Evolutionary conservation across 345 rosid genomes (phyloP), one percentile per base, ranked within the genome.

Genomic region (Populus ilicifolia): DNA sequence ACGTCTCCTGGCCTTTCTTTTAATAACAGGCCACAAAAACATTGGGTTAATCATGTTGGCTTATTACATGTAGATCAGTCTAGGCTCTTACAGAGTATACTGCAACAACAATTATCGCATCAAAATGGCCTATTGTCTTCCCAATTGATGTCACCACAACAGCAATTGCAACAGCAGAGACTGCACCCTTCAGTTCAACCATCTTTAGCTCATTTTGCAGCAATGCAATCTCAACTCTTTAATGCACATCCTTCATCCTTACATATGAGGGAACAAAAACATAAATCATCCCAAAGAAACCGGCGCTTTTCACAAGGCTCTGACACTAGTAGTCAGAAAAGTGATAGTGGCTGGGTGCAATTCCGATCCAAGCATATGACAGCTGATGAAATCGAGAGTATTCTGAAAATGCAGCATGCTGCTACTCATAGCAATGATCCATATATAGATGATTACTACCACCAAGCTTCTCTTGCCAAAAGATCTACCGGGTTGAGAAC

Each of bases 361-460:
- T 88, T 91, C 75, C 84, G 94, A 69, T 96, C 99, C 72, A 96
- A 94, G 91, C 83, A 96, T 83, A 96, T 96, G 99, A 89, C 95
- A 52, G 79, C 92, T 65, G 98, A 96, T 77, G 99, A 96, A 84
- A 93, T 96, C 1, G 99, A 96, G 87, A 93, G 94, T 80, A 91
- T 96, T 73, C 89, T 96, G 77, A 96, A 91, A 83, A 93, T 96
- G 97, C 99, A 96, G 90, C 98, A 91, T 82, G 89, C 94, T 13
- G 86, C 93, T 33, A 87, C 92, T 0, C 97, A 96, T 85, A 84
- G 90, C 78, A 93, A 78, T 72, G 98, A 93, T 75, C 95, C 93
- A 4, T 96, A 96, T 61, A 72, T 92, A 27, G 93, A 93, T 84
- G 99, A 96, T 85, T 96, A 96, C 78, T 96, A 96, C 82, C 97